Evolutionary conservation across 495 filamentous ascomycete species (phyloP), one percentile per base, ranked within the genome.

Genomic region (Penicillium flavigenum): DNA sequence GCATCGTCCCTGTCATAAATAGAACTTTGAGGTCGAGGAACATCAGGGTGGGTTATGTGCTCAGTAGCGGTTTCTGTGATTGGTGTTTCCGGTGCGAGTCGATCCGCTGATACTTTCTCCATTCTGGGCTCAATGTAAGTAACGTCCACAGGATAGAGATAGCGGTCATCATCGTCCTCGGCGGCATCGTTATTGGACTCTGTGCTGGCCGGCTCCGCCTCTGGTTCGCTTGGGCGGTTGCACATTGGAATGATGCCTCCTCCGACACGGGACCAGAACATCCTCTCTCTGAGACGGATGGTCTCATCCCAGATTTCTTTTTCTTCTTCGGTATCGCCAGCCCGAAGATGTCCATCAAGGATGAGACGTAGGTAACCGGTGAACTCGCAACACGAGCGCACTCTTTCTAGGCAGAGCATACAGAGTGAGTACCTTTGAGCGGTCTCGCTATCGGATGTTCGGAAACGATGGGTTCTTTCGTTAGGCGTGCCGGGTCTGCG

Each of bases 181-280:
- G n/a, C 9, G n/a, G 43, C 2, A 17, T 29, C 31, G n/a, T 26
- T 38, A 16, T 55, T 54, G 1, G 36, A 22, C 2, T 52, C 45
- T 19, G 41, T 27, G 43, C 5, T 22, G 31, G 62, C 54, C 17
- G 44, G 38, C 4, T 60, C 47, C 1, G 22, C 19, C 42, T 47
- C 59, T 20, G 51, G 24, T 20, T 59, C 51, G 19, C 32, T 47
- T 29, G 38, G 31, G 5, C 44, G 66, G 19, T 75, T 59, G 24
- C 79, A 79, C n/a, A 79, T 72, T 0, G 92, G 92, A 44, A 97
- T 76, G 4, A 97, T 89, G 17, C 92, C 92, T 16, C 88, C 92
- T 16, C 93, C 93, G 45, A 98, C 83, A 27, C 94, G 78, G 45
- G 88, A 85, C 94, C 94, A 98, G 67, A 98, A 98, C 88, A 97